phyloP scores from a whole-genome alignment of 768 basidiomycete species.

The Paxillus involutus region DNA sequence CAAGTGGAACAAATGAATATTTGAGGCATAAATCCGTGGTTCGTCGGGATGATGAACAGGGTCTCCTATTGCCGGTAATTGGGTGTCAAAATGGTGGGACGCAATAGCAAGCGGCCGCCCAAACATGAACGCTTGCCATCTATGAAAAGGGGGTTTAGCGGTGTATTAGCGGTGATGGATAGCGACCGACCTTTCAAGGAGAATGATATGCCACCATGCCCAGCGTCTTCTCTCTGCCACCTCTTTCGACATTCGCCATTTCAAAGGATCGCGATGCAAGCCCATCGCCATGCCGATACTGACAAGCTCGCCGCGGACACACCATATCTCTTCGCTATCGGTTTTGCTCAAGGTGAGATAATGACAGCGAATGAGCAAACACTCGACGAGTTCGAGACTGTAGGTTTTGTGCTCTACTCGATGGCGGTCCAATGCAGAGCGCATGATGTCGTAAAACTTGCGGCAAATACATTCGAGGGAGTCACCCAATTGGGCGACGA shows the following conservation, averaged over 20 bases:
- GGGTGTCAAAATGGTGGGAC: constrained; percentile 83
- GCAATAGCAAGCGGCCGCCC: constrained; percentile 75
- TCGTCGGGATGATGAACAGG: constrained; percentile 39
- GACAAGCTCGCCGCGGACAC: constrained; percentile 68
- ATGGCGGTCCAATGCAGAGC: constrained; percentile 60
- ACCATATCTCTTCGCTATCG: constrained; percentile 82
- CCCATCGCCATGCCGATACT: constrained; percentile 82
- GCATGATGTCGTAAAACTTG: constrained; percentile 71
- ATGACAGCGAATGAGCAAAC: constrained; percentile 67
- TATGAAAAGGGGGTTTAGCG: constrained; percentile 26
- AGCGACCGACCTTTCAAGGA: constrained; percentile 68
- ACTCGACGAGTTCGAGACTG: constrained; percentile 73
- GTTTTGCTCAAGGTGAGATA: constrained; percentile 73
- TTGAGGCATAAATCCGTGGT: constrained; percentile 72
- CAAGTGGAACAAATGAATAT: constrained; percentile 73
- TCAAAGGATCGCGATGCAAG: constrained; percentile 81
- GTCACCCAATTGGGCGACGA: constrained; percentile 53
- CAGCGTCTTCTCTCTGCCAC: constrained; percentile 77
- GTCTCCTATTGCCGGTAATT: constrained; percentile 68
- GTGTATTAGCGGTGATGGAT: constrained; percentile 1
- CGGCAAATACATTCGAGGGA: constrained; percentile 58
- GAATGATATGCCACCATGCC: constrained; percentile 90
- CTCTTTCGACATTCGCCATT: constrained; percentile 68
- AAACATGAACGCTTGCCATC: constrained; percentile 89
- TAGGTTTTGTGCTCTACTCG: constrained; percentile 59